Evolutionary conservation across 306 rosid genomes (phyloP).

Genomic region (Cyclanthera cordifolia): DNA sequence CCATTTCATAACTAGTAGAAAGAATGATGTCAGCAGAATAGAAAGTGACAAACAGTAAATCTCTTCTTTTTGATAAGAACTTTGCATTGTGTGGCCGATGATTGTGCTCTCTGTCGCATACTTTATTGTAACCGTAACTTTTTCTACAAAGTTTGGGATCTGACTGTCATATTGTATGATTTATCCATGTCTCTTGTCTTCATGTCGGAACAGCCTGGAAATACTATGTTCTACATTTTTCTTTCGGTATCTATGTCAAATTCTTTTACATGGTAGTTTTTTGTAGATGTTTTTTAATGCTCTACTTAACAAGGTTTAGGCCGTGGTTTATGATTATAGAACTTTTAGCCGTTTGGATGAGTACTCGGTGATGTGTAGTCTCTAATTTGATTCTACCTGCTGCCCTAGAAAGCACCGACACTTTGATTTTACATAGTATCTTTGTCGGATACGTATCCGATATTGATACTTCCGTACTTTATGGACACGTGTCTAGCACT

Average conservation of each 20-base stretch:
- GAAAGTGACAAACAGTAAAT: background rate
- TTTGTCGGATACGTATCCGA: too few relatives aligned
- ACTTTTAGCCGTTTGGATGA: too few relatives aligned
- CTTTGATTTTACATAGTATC: too few relatives aligned
- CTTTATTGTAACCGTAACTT: background rate
- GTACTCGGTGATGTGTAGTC: too few relatives aligned
- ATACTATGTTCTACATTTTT: background rate
- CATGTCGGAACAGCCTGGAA: slow-evolving; percentile 1
- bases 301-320: background rate
- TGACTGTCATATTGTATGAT: slow-evolving; percentile 2
- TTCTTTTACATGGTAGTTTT: background rate
- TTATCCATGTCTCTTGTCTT: background rate
- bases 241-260: background rate
- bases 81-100: background rate
- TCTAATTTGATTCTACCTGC: too few relatives aligned
- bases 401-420: too few relatives aligned
- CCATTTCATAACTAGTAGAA: background rate
- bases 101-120: background rate
- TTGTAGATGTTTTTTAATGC: background rate
- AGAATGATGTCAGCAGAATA: background rate
- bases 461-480: too few relatives aligned
- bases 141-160: background rate
- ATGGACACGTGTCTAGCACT: too few relatives aligned
- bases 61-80: background rate
- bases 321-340: background rate